Percentiles rank a stretch among this genome's conserved stretches.
These are phyloP conservation scores for Gonapodya prolifera DNA, from an alignment of 192 early-diverging fungal species.

Conservation along the genomic window DNA sequence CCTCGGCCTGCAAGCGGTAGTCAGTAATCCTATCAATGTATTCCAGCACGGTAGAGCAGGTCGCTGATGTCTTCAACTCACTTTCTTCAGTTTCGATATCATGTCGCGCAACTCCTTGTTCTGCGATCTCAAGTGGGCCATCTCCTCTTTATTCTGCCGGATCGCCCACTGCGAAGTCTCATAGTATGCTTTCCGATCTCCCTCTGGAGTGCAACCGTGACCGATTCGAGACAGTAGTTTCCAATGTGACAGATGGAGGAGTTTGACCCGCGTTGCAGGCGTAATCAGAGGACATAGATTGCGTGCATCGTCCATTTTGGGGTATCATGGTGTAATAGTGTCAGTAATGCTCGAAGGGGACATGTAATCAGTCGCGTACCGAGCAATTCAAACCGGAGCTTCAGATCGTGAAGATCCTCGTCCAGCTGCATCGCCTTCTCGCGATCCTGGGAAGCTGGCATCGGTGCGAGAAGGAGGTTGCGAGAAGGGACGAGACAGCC, in stretches of 20 bases:
- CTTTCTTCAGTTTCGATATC: conserved; percentile 44
- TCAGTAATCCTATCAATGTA: background rate
- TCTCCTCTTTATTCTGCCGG: conserved; percentile 47
- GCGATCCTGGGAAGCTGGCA: no score
- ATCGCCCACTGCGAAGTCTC: conserved; percentile 51
- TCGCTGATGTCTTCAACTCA: no score
- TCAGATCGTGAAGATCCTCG: conserved; percentile 49
- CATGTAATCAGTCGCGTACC: conserved; percentile 16
- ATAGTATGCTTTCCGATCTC: conserved; percentile 51
- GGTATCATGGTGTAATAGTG: background rate
- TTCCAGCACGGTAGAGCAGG: background rate
- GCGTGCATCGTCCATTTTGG: background rate
- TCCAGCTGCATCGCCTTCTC: conserved; percentile 27
- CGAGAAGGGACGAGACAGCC: no score
- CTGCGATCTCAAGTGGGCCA: conserved; percentile 24
- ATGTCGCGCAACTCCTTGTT: conserved; percentile 45
- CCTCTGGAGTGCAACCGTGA: conserved; percentile 27
- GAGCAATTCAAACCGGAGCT: conserved; percentile 46
- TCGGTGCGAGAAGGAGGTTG: no score
- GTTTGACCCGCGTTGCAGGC: conserved; percentile 8
- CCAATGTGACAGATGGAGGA: background rate
- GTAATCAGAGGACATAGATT: conserved; percentile 13
- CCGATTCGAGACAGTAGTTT: background rate
- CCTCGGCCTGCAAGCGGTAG: background rate
- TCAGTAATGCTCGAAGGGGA: background rate